Conservation (phyloP, 1,284 basidiomycete genomes). For the Xerocomus minutiporus region DNA sequence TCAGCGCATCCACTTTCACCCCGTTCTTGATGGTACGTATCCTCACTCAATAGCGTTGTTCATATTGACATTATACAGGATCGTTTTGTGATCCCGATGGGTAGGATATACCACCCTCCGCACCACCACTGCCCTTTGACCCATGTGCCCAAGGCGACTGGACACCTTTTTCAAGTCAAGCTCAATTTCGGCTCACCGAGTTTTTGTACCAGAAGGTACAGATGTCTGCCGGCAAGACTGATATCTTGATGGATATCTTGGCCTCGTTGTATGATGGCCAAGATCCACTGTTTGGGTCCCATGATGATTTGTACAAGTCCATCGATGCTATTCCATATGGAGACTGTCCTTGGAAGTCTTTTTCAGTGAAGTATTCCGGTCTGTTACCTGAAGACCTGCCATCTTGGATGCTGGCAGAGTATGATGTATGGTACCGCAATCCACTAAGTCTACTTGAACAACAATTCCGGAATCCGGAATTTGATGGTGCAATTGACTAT, state of each 20-base stretch:
- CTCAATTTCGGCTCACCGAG: not conserved
- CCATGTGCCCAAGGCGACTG: not conserved
- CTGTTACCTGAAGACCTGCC: not conserved
- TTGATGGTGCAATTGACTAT: not conserved
- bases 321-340: not conserved
- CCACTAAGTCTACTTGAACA: not conserved
- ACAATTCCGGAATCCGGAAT: not conserved
- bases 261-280: not conserved
- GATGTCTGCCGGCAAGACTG: not conserved
- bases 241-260: not conserved
- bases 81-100: not conserved
- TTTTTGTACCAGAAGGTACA: not conserved
- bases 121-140: not conserved
- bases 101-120: not conserved
- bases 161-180: not conserved
- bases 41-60: not conserved
- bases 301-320: not conserved
- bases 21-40: not conserved
- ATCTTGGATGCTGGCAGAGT: not conserved
- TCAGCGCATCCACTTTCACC: not conserved
- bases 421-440: not conserved
- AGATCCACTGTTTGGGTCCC: not conserved
- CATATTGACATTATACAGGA: not conserved
- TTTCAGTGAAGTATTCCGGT: not conserved
- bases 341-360: not conserved